phyloP scores from a whole-genome alignment of 345 rosid genomes.

The Nasturtium officinale region DNA sequence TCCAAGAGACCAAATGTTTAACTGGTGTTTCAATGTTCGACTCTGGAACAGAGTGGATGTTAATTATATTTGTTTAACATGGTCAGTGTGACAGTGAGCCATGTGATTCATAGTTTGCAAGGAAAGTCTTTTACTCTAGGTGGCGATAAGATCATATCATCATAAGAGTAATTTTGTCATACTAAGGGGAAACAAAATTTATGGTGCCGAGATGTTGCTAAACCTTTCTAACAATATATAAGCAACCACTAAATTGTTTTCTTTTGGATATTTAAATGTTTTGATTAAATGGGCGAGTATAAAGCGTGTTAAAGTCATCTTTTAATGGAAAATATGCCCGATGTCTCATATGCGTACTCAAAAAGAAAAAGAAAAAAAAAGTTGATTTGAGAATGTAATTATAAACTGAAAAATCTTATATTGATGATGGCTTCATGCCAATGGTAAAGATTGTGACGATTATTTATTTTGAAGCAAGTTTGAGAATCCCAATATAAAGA shows the following conservation, averaged over 20 bases:
- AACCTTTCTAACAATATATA: neutral
- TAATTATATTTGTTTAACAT: slow-evolving; percentile 18
- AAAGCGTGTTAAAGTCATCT: slow-evolving; percentile 17
- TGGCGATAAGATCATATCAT: neutral
- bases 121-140: neutral
- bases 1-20: slow-evolving; percentile 21
- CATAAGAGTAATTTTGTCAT: neutral
- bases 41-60: slow-evolving; percentile 19
- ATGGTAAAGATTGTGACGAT: slow-evolving; percentile 5
- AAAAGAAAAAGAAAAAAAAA: neutral
- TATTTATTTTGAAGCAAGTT: slow-evolving; percentile 6
- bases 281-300: slow-evolving; percentile 2
- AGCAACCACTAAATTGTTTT: neutral
- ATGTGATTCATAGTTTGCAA: slow-evolving; percentile 22
- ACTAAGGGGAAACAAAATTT: neutral
- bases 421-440: slow-evolving; percentile 19
- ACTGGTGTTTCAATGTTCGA: slow-evolving; percentile 26
- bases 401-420: neutral
- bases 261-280: neutral
- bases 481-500: slow-evolving; percentile 21
- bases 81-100: slow-evolving; percentile 23
- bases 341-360: slow-evolving; percentile 10
- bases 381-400: slow-evolving; percentile 4
- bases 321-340: slow-evolving; percentile 1
- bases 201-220: neutral